Evolutionary conservation across 768 basidiomycete species (phyloP).

Genomic region (Leccinellum luteum): DNA sequence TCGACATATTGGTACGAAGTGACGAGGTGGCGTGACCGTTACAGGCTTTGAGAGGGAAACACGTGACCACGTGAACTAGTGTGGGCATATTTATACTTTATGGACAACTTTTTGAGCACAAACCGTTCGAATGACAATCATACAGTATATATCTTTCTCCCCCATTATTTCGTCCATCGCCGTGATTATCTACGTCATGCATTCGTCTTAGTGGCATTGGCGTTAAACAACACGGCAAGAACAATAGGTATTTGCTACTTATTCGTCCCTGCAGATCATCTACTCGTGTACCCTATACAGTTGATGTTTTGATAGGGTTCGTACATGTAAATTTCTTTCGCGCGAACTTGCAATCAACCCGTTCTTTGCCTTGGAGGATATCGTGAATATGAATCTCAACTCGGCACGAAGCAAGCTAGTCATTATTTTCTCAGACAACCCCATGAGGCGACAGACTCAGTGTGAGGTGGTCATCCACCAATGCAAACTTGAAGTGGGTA

Average conservation of each 20-base stretch:
- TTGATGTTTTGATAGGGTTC: constrained; percentile 32
- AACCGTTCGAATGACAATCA: background rate
- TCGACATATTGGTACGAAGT: constrained; percentile 20
- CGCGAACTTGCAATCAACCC: background rate
- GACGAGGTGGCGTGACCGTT: background rate
- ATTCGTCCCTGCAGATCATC: constrained; percentile 55
- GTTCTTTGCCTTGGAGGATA: background rate
- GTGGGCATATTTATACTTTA: no score
- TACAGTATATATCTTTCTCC: no score
- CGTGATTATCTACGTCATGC: constrained; percentile 66
- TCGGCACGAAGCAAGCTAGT: background rate
- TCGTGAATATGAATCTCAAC: background rate
- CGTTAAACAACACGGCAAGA: constrained; percentile 75
- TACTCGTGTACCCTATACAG: constrained; percentile 48
- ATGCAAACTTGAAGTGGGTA: background rate
- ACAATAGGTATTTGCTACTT: constrained; percentile 20
- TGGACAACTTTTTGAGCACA: no score
- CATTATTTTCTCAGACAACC: background rate
- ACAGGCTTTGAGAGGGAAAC: no score
- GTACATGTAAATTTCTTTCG: constrained; percentile 9
- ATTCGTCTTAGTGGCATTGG: constrained; percentile 41
- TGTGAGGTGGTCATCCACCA: background rate
- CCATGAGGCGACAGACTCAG: background rate
- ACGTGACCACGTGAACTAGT: no score
- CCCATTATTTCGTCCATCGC: constrained; percentile 24